Evolutionary conservation across 176 grass and related monocot species (phyloP).

Genomic region (Tillandsia fasciculata): DNA sequence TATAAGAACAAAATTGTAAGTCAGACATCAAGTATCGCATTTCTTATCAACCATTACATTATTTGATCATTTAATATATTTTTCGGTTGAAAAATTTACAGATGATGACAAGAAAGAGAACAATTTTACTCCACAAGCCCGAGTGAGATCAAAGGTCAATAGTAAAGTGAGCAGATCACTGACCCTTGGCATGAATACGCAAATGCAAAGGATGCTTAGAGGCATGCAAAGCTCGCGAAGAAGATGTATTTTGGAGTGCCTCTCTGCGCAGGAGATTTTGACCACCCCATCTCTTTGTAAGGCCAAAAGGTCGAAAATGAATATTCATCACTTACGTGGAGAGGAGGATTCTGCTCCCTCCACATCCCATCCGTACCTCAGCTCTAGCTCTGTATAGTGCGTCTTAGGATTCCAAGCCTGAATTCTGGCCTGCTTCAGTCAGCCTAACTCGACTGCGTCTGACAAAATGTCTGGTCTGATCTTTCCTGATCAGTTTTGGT

Average conservation of each 20-base stretch:
- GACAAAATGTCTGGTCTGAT: too few relatives aligned
- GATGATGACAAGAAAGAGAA: slow-evolving; percentile 39
- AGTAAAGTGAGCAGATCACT: background rate
- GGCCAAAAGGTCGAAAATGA: too few relatives aligned
- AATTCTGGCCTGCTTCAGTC: too few relatives aligned
- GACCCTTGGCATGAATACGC: slow-evolving; percentile 22
- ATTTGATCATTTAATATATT: background rate
- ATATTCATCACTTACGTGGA: too few relatives aligned
- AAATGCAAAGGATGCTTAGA: slow-evolving; percentile 40
- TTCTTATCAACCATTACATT: background rate
- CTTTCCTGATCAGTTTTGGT: too few relatives aligned
- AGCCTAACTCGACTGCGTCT: too few relatives aligned
- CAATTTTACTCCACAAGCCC: slow-evolving; percentile 25
- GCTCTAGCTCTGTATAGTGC: too few relatives aligned
- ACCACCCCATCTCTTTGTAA: too few relatives aligned
- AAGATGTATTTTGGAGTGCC: slow-evolving; percentile 31
- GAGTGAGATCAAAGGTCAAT: slow-evolving; percentile 13
- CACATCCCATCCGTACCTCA: too few relatives aligned
- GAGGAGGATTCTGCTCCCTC: too few relatives aligned
- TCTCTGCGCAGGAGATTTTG: slow-evolving; percentile 5
- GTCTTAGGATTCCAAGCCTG: too few relatives aligned
- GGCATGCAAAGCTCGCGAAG: slow-evolving; percentile 33
- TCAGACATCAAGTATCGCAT: background rate
- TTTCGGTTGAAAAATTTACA: slow-evolving; percentile 16
- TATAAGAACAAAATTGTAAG: background rate